These are phyloP conservation scores for Peronospora belbahrii DNA, from an alignment of 352 stramenopile genomes.

Conservation along the genomic window DNA sequence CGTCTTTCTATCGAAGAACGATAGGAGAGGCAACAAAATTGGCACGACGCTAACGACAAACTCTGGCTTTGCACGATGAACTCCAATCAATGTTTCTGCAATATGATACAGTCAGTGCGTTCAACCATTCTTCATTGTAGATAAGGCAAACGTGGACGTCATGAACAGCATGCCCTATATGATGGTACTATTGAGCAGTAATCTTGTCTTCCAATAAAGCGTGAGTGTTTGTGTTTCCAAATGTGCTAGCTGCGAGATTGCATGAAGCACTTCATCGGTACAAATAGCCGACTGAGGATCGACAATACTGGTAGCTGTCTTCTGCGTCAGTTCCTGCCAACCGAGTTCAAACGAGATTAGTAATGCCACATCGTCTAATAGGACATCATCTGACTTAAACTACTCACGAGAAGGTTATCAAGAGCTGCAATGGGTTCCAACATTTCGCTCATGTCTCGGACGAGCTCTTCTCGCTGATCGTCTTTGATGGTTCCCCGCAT, in stretches of 20 bases:
- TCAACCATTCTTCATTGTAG: no score
- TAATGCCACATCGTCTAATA: not conserved
- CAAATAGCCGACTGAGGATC: constrained; percentile 26
- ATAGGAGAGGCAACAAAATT: constrained; percentile 10
- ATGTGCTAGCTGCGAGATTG: constrained; percentile 31
- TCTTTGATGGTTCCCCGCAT: constrained; percentile 1
- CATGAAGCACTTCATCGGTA: constrained; percentile 41
- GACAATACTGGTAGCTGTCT: constrained; percentile 20
- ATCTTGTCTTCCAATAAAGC: constrained; percentile 48
- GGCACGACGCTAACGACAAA: not conserved
- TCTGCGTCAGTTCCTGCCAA: constrained; percentile 30
- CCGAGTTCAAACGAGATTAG: not conserved
- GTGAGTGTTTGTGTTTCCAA: constrained; percentile 41
- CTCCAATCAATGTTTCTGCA: not conserved
- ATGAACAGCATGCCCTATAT: constrained; percentile 17
- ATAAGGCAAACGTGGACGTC: not conserved
- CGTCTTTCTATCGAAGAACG: constrained; percentile 57
- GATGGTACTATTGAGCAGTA: constrained; percentile 34
- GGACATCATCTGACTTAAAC: not conserved
- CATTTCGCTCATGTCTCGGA: constrained; percentile 14
- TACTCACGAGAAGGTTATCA: constrained; percentile 23
- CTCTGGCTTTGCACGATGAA: not conserved
- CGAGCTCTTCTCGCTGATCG: constrained; percentile 6
- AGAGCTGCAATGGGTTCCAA: constrained; percentile 22
- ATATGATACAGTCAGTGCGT: not conserved